phyloP scores from a whole-genome alignment of 352 stramenopile species.

The Blastocystis sp. region DNA sequence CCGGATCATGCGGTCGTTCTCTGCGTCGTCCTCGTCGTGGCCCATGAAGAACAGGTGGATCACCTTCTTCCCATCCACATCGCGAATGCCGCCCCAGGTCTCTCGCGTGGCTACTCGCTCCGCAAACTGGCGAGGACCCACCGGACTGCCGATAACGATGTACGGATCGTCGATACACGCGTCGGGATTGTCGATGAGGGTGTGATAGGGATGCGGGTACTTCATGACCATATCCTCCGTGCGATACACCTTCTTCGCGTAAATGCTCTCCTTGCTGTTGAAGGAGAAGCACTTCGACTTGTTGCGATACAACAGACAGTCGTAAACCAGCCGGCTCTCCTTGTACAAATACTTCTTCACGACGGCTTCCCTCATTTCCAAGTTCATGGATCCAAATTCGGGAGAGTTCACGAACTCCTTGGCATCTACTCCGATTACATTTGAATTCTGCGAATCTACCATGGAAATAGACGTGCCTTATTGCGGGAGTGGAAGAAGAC shows the following conservation, averaged over 20 bases:
- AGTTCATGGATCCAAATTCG: slow-evolving; percentile 1
- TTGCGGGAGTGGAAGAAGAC: too few species aligned
- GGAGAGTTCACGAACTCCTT: slow-evolving; percentile 32
- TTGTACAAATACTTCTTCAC: slow-evolving; percentile 27
- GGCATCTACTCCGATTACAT: neutral
- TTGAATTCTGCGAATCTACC: too few species aligned
- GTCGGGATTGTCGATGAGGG: slow-evolving; percentile 46
- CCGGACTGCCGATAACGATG: neutral
- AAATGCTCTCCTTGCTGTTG: slow-evolving; percentile 21
- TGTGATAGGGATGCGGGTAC: slow-evolving; percentile 49
- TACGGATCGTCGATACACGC: slow-evolving; percentile 14
- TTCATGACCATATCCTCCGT: slow-evolving; percentile 63
- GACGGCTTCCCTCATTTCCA: neutral
- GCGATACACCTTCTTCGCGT: slow-evolving; percentile 21
- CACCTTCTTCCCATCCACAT: neutral
- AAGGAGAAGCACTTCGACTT: slow-evolving; percentile 41
- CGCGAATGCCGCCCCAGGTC: neutral
- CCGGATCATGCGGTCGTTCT: neutral
- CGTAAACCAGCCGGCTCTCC: neutral
- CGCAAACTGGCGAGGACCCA: slow-evolving; percentile 8
- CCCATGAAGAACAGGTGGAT: slow-evolving; percentile 1
- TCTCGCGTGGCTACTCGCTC: slow-evolving; percentile 13
- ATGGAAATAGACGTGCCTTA: too few species aligned
- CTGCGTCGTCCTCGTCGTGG: neutral
- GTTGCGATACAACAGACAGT: slow-evolving; percentile 32